phyloP scores from a whole-genome alignment of 2,329 filamentous ascomycete genomes.

The Rosellinia necatrix region DNA sequence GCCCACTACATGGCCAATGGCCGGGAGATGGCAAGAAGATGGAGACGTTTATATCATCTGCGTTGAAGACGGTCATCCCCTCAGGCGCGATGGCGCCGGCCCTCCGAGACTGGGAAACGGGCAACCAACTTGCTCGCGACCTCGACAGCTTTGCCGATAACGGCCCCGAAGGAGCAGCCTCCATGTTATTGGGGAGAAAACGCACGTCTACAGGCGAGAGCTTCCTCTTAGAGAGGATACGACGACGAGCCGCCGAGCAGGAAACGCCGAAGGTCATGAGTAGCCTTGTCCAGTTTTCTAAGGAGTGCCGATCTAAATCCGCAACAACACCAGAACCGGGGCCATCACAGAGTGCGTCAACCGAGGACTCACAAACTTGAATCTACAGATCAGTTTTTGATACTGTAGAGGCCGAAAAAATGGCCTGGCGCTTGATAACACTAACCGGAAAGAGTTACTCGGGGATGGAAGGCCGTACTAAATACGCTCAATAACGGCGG shows the following conservation, averaged over 20 bases:
- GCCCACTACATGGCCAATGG: conserved; percentile 40
- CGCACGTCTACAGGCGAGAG: conserved; percentile 23
- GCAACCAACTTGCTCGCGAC: conserved; percentile 36
- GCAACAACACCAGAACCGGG: neutral
- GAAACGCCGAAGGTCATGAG: conserved; percentile 36
- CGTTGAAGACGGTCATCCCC: conserved; percentile 35
- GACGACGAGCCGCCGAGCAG: conserved; percentile 24
- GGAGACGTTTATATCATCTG: conserved; percentile 37
- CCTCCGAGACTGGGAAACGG: conserved; percentile 41
- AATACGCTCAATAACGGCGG: neutral
- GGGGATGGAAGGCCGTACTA: neutral
- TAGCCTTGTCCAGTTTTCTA: conserved; percentile 33
- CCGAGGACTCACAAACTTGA: neutral
- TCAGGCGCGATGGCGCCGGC: conserved; percentile 35
- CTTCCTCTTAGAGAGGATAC: conserved; percentile 34
- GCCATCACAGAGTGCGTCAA: neutral
- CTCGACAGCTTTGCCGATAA: conserved; percentile 31
- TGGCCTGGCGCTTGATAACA: neutral
- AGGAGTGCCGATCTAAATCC: conserved; percentile 14
- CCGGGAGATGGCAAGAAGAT: conserved; percentile 27
- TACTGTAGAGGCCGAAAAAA: neutral
- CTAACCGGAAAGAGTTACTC: conserved; percentile 13
- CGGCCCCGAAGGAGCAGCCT: conserved; percentile 33
- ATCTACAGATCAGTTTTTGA: neutral
- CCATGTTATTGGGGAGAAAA: conserved; percentile 31